Evolutionary conservation across 1,284 basidiomycete species (phyloP), one percentile per base, ranked within the genome.

Genomic region (Boletus albobrunnescens): DNA sequence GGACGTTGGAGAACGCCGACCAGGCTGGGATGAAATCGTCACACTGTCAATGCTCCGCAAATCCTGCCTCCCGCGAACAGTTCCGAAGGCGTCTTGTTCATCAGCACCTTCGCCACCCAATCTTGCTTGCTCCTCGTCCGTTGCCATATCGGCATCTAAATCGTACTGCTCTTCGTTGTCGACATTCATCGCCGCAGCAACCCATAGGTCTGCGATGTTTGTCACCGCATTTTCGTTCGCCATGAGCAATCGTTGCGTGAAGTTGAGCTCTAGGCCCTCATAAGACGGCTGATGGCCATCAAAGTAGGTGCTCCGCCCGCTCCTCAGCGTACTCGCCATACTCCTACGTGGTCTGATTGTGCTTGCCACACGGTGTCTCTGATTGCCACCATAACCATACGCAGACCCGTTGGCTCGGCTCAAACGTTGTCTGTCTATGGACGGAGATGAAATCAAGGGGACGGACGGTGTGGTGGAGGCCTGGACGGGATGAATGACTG

Each of bases 221-320:
- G 87, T 91, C 7, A 94, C 90, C 1, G 88, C 85, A 60, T 91
- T 87, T 64, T 94, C 91, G 66, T 94, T 94, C 4, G 93, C 91
- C 70, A 95, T 83, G 23, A 95, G 71, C n/a, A 95, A 67, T 52
- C 90, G 79, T 63, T 97, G 91, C 0, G 94, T 89, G 57, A 98
- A 91, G 59, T 87, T 90, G 44, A 87, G 72, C 55, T 85, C 83
- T 48, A 67, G 67, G 16, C 65, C 67, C 8, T 70, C 67, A 36
- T 70, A 68, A 10, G 66, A 60, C 1, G 69, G 70, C 14, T 68
- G 69, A 36, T 61, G 56, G 43, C 68, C 69, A 50, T 75, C 74
- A 35, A 67, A 53, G 23, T 57, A 41, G 60, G 78, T 79, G 24
- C 75, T 74, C 36, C 78, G 69, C 41, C 76, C 67, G 17, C 78